A percentile compares a stretch with the other conserved stretches of the same genome.
These are phyloP conservation scores for Trypethelium eluteriae DNA, from an alignment of 495 filamentous ascomycete species.

Conservation along the genomic window DNA sequence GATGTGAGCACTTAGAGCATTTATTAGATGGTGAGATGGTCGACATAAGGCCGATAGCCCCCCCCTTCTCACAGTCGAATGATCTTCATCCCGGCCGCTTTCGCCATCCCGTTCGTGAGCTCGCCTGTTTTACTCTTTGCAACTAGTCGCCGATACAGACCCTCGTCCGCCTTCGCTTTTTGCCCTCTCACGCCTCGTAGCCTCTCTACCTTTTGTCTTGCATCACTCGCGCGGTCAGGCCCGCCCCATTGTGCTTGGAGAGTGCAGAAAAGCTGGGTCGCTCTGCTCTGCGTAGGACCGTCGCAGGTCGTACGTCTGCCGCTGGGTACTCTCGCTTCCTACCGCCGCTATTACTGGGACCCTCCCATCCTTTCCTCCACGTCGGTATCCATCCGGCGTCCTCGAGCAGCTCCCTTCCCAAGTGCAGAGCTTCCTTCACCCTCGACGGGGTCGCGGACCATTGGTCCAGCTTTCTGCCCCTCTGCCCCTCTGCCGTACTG, in stretches of 20 bases:
- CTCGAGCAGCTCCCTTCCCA: not conserved
- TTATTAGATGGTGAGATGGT: not conserved
- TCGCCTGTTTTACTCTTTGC: constrained; percentile 6
- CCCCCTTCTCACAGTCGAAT: not conserved
- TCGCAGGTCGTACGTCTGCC: constrained; percentile 3
- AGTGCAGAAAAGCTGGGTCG: constrained; percentile 6
- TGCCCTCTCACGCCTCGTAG: not conserved
- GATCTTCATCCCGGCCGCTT: constrained; percentile 9
- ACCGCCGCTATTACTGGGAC: constrained; percentile 4
- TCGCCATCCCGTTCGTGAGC: constrained; percentile 11
- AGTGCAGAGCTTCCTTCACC: not conserved
- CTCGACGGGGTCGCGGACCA: not conserved
- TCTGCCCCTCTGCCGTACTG: constrained; percentile 2
- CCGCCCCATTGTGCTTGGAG: not conserved
- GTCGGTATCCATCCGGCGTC: not conserved
- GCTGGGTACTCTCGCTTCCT: constrained; percentile 10
- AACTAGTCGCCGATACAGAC: constrained; percentile 3
- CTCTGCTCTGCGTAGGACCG: constrained; percentile 7
- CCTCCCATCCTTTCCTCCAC: constrained; percentile 4
- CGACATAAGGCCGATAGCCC: constrained; percentile 6
- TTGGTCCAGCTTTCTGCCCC: not conserved
- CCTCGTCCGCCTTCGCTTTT: not conserved
- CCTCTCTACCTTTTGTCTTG: not conserved
- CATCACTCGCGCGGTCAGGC: constrained; percentile 2
- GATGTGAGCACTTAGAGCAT: too few relatives aligned